phyloP scores from a whole-genome alignment of 1,284 basidiomycete species.

The Trichosporon asahii region DNA sequence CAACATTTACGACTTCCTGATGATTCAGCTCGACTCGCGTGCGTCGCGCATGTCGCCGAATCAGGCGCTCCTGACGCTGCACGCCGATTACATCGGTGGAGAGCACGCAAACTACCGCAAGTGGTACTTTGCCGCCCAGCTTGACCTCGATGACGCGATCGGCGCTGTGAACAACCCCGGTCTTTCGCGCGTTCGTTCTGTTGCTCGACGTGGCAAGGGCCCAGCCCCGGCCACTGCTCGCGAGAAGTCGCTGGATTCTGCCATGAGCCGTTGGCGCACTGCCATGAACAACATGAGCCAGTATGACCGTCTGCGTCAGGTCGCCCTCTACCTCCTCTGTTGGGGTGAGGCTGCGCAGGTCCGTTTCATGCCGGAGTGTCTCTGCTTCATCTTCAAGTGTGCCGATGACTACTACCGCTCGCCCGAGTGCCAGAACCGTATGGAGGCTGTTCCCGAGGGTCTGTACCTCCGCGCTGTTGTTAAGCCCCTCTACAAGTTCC shows the following conservation, averaged over 20 bases:
- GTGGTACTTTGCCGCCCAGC: conserved; percentile 99
- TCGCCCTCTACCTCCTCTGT: conserved; percentile 90
- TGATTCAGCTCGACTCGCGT: conserved; percentile 95
- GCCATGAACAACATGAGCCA: conserved; percentile 99
- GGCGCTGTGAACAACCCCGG: conserved; percentile 90
- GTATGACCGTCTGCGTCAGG: conserved; percentile 94
- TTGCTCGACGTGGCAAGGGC: conserved; percentile 59
- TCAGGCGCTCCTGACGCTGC: conserved; percentile 88
- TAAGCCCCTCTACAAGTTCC: conserved; percentile 95
- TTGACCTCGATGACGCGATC: conserved; percentile 96
- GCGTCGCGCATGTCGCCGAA: conserved; percentile 97
- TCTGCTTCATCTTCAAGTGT: conserved; percentile 99
- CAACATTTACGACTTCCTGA: conserved; percentile 88
- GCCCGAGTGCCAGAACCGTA: conserved; percentile 92
- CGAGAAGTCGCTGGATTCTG: conserved; percentile 82
- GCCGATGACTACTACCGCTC: conserved; percentile 99
- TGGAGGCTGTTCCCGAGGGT: conserved; percentile 92
- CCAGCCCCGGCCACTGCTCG: conserved; percentile 55
- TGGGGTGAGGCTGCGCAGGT: conserved; percentile 99
- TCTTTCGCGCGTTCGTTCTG: conserved; percentile 74
- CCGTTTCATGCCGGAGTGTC: conserved; percentile 93
- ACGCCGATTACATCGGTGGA: conserved; percentile 98
- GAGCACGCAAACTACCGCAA: conserved; percentile 95
- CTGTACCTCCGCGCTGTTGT: conserved; percentile 86
- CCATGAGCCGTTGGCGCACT: conserved; percentile 88